Base-by-base conservation (phyloP, 179 eudicot genomes). In the Sideroxylon spinosum region DNA sequence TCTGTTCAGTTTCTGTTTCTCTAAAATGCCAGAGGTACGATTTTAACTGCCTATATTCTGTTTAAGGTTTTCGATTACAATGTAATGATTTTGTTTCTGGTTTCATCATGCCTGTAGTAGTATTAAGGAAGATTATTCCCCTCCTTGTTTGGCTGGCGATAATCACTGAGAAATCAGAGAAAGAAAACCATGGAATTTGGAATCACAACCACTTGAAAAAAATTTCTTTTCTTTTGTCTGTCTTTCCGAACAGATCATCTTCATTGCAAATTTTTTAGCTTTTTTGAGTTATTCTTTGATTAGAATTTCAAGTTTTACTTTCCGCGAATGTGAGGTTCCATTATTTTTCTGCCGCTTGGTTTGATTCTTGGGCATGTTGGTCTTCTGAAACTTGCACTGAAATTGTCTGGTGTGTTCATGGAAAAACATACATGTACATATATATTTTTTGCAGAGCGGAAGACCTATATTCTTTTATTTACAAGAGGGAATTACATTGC, bases 1-100 rank as follows among this genome's bases (percentile, higher is more conserved):
- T 50, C 60, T 71, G 63, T 28, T 71, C 60, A 22, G 63, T 28
- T 72, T 50, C 46, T 72, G 62, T 37, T 55, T 8, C 63, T 29
- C 28, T 16, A 25, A 6, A 23, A 50, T 49, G 59, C 32, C 17
- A 5, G 37, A 49, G 75, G 75, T 72, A 72, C 32, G 37, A 26
- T 28, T 72, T 49, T 23, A 16, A 55, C 20, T 26, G 12, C 62
- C 16, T 29, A 12, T 55, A 14, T 4, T 8, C 13, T 19, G 25
- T n/a, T 48, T 71, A 2, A 12, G 2, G 17, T 8, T 71, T 50
- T 23, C 23, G 28, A 50, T 50, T 23, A 12, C 37, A 6, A 6
- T 23, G 10, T 14, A 49, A 7, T 49, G 32, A 12, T 11, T 55
- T 71, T 29, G n/a, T 50, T 8, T 50, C 12, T 71, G 56, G 37